Evolutionary conservation across 139 green algal species (phyloP).

Genomic region (Astrephomene gubernaculifera): DNA sequence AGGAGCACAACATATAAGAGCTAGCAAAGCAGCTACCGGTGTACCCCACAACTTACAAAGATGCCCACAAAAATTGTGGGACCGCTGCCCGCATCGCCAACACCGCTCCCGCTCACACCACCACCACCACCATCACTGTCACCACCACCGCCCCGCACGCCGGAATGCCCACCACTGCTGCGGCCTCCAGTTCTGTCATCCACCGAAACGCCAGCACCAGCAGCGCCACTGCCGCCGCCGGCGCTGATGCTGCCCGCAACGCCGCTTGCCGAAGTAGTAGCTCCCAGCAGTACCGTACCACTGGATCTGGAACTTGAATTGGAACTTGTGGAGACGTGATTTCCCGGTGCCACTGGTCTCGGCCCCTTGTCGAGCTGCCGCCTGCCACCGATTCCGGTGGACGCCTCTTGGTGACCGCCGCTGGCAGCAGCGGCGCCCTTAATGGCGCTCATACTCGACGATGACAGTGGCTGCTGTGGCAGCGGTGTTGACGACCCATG

Average conservation of each 20-base stretch:
- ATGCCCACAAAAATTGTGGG: conserved; percentile 25
- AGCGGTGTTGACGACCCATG: too few relatives aligned
- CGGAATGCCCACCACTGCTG: background rate
- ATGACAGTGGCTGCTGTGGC: too few relatives aligned
- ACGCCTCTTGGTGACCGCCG: too few relatives aligned
- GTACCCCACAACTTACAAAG: conserved; percentile 32
- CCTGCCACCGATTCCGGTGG: too few relatives aligned
- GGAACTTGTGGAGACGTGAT: too few relatives aligned
- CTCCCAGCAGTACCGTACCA: too few relatives aligned
- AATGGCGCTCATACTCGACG: too few relatives aligned
- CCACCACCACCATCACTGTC: background rate
- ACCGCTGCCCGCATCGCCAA: background rate
- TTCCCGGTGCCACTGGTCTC: too few relatives aligned
- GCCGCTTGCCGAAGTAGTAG: too few relatives aligned
- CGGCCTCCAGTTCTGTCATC: background rate
- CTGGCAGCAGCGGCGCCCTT: too few relatives aligned
- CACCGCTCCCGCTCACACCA: background rate
- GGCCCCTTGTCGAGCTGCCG: too few relatives aligned
- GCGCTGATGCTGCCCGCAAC: background rate
- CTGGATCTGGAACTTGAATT: too few relatives aligned
- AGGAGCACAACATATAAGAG: background rate
- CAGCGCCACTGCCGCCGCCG: background rate
- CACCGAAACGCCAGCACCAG: background rate
- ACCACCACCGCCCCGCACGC: background rate
- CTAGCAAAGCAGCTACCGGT: background rate